phyloP scores from a whole-genome alignment of 495 filamentous ascomycete species.

The Neurospora sp. region DNA sequence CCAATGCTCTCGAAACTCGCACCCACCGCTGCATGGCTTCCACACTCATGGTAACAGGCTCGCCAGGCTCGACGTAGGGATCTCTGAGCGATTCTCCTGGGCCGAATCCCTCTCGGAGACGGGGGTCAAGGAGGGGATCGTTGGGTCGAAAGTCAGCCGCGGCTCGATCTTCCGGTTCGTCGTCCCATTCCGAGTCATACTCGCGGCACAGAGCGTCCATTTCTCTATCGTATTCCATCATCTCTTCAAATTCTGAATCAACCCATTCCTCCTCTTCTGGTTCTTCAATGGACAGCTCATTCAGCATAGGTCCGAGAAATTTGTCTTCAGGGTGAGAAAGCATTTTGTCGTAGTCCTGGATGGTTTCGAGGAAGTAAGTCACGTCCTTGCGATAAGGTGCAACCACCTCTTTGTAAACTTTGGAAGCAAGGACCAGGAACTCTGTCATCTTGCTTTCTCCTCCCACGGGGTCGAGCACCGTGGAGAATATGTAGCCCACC shows the following conservation, averaged over 20 bases:
- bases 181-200: background rate
- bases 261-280: background rate
- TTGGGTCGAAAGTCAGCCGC: background rate
- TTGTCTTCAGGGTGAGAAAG: background rate
- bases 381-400: background rate
- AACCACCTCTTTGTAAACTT: background rate
- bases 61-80: background rate
- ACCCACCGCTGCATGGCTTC: background rate
- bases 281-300: background rate
- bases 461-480: background rate
- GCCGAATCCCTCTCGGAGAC: background rate
- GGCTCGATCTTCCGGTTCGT: background rate
- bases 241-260: background rate
- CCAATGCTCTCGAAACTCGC: background rate
- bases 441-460: background rate
- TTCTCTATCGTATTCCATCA: background rate
- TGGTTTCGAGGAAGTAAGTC: background rate
- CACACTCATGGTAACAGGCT: background rate
- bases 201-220: background rate
- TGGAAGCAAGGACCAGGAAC: background rate
- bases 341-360: background rate
- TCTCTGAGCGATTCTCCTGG: background rate
- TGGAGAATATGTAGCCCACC: constrained; percentile 1
- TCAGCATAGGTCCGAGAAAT: background rate
- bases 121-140: background rate